Evolutionary conservation across 495 filamentous ascomycete species (phyloP), one percentile per base, ranked within the genome.

Genomic region (Hyaloscypha hepaticicola): DNA sequence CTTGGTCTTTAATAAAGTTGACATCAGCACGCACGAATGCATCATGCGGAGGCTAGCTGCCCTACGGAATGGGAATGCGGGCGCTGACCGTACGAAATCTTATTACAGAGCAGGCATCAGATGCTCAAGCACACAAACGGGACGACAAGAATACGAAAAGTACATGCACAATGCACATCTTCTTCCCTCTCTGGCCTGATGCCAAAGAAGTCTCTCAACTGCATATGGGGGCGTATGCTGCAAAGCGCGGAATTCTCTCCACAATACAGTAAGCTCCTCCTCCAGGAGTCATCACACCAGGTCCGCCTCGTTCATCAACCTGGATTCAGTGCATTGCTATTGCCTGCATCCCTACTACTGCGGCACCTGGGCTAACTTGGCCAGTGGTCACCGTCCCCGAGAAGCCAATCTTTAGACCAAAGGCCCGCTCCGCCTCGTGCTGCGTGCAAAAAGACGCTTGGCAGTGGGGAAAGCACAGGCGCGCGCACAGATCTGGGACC

Each of bases 111-210:
- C 5, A 27, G 27, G 53, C 25, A 33, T 21, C 38, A 45, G 1
- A 45, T 14, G 38, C 38, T 45, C 38, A 3, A 14, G 38, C 16
- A 14, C 1, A 16, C 38, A 45, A 19, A 45, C 38, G 16, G 38
- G 38, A 45, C 38, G 38, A 45, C 9, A 45, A 9, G 16, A n/a
- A n/a, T n/a, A n/a, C n/a, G n/a, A n/a, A 53, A 14, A 5, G 11
- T 24, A 31, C 24, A 31, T 49, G 31, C 27, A 55, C 26, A 11
- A 49, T 26, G 61, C 61, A 45, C 25, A 48, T 49, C 22, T 64
- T 64, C 53, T 64, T 58, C 62, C 53, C 38, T 33, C 53, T 58
- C 34, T 64, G 41, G 62, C 34, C 58, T 58, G 50, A 28, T 64
- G 41, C 53, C 53, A 64, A 51, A 55, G 41, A 50, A 29, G 16